A percentile compares a stretch with the other conserved stretches of the same genome.
phyloP scores from a whole-genome alignment of 768 basidiomycete genomes.

The Hygrocybe coccinea region DNA sequence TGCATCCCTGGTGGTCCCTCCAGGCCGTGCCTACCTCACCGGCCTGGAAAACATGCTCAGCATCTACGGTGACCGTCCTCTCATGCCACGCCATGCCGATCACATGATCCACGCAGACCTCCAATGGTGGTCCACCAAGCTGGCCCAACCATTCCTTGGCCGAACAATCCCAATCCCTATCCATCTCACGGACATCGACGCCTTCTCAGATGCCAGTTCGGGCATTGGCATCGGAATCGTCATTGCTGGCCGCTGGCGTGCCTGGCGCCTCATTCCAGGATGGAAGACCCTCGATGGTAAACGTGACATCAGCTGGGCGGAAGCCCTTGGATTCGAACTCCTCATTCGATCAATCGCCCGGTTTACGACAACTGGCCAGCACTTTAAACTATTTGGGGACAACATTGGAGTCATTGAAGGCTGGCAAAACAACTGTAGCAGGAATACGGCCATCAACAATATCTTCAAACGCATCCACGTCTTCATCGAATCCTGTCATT shows the following conservation, averaged over 20 bases:
- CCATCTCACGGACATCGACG: constrained; percentile 23
- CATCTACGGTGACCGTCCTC: constrained; percentile 25
- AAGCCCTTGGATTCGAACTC: constrained; percentile 40
- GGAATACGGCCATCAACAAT: constrained; percentile 27
- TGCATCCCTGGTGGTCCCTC: constrained; percentile 21
- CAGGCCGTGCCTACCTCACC: constrained; percentile 37
- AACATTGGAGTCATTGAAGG: constrained; percentile 39
- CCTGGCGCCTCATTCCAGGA: constrained; percentile 27
- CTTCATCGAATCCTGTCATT: background rate
- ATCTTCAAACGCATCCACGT: constrained; percentile 27
- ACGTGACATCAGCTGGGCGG: constrained; percentile 45
- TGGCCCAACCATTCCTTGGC: constrained; percentile 10
- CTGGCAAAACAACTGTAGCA: constrained; percentile 36
- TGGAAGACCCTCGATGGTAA: constrained; percentile 23
- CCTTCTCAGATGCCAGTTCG: constrained; percentile 40
- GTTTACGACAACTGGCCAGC: background rate
- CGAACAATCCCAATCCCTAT: constrained; percentile 26
- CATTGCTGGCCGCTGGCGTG: constrained; percentile 27
- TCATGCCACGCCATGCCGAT: constrained; percentile 23
- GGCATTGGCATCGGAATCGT: constrained; percentile 31
- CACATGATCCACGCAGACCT: constrained; percentile 20
- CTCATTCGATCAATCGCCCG: constrained; percentile 23
- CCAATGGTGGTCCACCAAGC: constrained; percentile 30
- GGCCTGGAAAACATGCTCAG: constrained; percentile 34
- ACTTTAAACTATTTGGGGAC: constrained; percentile 31